Base-by-base conservation (phyloP, 176 grass and related monocot species). In the Juncus effusus region DNA sequence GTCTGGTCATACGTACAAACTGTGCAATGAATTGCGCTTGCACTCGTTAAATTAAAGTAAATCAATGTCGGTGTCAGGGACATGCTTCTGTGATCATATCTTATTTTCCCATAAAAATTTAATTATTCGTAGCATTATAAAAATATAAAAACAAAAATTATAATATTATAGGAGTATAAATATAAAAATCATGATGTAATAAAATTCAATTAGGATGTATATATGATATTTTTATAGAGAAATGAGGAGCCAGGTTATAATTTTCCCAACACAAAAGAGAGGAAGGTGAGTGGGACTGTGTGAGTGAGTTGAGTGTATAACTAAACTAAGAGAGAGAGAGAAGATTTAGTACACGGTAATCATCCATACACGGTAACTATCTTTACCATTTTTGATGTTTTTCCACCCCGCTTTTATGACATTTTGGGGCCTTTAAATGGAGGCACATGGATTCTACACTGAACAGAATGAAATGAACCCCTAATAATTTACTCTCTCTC, bases 11-110 rank as follows among this genome's bases (percentile, higher is more conserved):
- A 7, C 38, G 36, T 56, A 72, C 38, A 11, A 42, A 59, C 36
- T 14, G 52, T 59, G 54, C 68, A 58, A 56, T 41, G 66, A 15
- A 69, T 28, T 28, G 19, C 66, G 38, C 51, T 69, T 56, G n/a
- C 19, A 28, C 19, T 28, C 19, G 19, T 28, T 28, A 28, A 28
- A 28, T 28, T 28, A 37, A 39, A 56, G 51, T 13, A 69, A 69
- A 69, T 55, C 13, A 55, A 69, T 69, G 66, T 13, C 51, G 65
- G 52, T 47, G 65, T n/a, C n/a, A n/a, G n/a, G n/a, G n/a, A n/a
- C n/a, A n/a, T 28, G 19, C 19, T 28, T 28, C 19, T 28, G 1
- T 28, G 19, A 28, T 28, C 0, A 0, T 28, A 0, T 28, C 19
- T 28, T 28, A 28, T 1, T 28, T 28, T 28, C 19, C 1, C 19